A percentile compares a stretch with the other conserved stretches of the same genome.
phyloP scores from a whole-genome alignment of 2,329 filamentous ascomycete species.

The Venturia nashicola region DNA sequence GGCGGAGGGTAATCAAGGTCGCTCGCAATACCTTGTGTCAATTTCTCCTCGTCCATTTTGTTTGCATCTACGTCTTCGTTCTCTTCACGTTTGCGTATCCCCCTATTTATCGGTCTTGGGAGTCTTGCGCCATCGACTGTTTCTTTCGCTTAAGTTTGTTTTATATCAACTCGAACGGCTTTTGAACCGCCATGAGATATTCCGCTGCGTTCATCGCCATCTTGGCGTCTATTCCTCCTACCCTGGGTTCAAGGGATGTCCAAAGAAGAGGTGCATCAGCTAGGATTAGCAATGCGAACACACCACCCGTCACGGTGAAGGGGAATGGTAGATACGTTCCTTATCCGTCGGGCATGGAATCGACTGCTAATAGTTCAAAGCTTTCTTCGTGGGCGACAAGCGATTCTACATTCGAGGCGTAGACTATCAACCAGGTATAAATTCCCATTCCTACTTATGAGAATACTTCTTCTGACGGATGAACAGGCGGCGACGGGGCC shows the following conservation, averaged over 20 bases:
- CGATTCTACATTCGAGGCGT: conserved; percentile 51
- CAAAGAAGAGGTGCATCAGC: neutral
- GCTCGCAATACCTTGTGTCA: neutral
- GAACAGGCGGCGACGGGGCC: neutral
- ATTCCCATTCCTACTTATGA: neutral
- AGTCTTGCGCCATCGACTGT: neutral
- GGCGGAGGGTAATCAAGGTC: neutral
- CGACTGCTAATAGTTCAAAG: conserved; percentile 14
- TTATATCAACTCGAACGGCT: neutral
- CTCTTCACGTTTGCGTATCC: neutral
- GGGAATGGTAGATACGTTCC: neutral
- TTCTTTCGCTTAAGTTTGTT: neutral
- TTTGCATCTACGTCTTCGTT: neutral
- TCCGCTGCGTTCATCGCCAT: neutral
- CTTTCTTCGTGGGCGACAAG: conserved; percentile 50
- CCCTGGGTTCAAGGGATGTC: neutral
- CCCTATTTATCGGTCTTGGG: neutral
- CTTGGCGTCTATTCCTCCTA: conserved; percentile 1
- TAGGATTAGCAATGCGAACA: neutral
- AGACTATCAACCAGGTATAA: conserved; percentile 50
- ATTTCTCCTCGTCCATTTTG: neutral
- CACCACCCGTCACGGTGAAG: conserved; percentile 7
- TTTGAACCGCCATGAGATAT: neutral
- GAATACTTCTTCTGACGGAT: neutral
- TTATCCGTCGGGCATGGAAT: neutral